phyloP scores from a whole-genome alignment of 768 basidiomycete genomes.

The Floccularia luteovirens region DNA sequence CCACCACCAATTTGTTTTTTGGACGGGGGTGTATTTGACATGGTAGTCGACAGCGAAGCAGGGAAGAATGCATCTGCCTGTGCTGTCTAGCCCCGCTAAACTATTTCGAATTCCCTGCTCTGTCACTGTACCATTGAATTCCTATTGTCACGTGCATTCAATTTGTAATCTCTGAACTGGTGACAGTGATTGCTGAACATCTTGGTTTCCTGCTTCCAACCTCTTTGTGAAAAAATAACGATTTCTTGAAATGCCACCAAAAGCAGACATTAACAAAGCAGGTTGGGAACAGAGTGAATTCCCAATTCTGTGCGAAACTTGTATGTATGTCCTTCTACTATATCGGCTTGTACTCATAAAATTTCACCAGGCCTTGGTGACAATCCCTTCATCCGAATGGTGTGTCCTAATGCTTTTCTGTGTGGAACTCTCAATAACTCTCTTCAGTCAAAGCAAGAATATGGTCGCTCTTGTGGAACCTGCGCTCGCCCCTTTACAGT shows the following conservation, averaged over 20 bases:
- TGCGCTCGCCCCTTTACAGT: slow-evolving; percentile 96
- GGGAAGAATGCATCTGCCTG: too few relatives aligned
- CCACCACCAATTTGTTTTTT: slow-evolving; percentile 38
- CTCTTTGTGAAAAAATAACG: too few relatives aligned
- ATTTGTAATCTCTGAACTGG: too few relatives aligned
- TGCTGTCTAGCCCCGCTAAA: too few relatives aligned
- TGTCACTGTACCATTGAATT: too few relatives aligned
- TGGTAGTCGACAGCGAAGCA: background rate
- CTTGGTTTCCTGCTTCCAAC: too few relatives aligned
- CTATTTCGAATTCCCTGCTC: too few relatives aligned
- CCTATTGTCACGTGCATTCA: too few relatives aligned
- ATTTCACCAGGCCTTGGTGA: slow-evolving; percentile 68
- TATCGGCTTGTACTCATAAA: background rate
- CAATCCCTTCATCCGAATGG: slow-evolving; percentile 92
- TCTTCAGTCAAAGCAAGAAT: slow-evolving; percentile 89
- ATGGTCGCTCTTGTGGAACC: slow-evolving; percentile 92
- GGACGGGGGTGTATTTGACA: slow-evolving; percentile 7
- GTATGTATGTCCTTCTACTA: slow-evolving; percentile 32
- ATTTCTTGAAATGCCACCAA: slow-evolving; percentile 57
- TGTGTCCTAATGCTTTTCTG: slow-evolving; percentile 1
- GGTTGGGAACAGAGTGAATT: slow-evolving; percentile 94
- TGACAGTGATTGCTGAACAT: too few relatives aligned
- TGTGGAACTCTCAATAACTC: slow-evolving; percentile 3
- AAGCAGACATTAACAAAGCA: slow-evolving; percentile 92
- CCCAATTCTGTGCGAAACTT: slow-evolving; percentile 90